These are phyloP conservation scores for Alopecurus myosuroides DNA, from an alignment of 176 grass and related monocot species.

Conservation along the genomic window DNA sequence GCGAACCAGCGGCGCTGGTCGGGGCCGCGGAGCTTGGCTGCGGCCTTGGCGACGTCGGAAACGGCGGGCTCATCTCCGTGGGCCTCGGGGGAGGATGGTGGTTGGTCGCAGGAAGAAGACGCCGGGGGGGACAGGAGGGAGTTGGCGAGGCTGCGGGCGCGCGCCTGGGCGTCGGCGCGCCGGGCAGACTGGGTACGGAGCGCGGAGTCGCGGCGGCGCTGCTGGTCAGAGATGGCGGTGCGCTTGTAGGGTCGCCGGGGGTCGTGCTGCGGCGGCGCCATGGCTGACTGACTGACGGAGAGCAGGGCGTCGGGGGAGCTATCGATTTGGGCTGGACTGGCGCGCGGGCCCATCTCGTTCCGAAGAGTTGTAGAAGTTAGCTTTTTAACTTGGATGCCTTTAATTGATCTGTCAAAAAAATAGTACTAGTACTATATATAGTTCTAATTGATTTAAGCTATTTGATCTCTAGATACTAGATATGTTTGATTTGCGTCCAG, in stretches of 20 bases:
- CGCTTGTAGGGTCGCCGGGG: conserved; percentile 76
- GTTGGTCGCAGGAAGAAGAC: background rate
- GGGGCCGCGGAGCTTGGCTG: conserved; percentile 56
- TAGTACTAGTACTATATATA: too few relatives aligned
- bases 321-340: background rate
- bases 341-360: background rate
- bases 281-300: background rate
- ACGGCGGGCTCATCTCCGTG: background rate
- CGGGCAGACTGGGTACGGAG: conserved; percentile 63
- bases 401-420: too few relatives aligned
- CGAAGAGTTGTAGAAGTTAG: too few relatives aligned
- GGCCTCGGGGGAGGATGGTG: background rate
- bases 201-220: conserved; percentile 80
- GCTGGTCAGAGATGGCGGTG: conserved; percentile 81
- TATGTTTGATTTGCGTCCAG: too few relatives aligned
- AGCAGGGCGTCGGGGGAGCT: background rate
- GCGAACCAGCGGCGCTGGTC: conserved; percentile 79
- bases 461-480: too few relatives aligned
- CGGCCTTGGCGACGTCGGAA: conserved; percentile 40
- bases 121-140: conserved; percentile 49
- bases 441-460: too few relatives aligned
- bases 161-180: conserved; percentile 80
- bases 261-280: conserved; percentile 50
- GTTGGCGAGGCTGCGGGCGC: conserved; percentile 83
- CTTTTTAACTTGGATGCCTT: too few relatives aligned